phyloP scores from a whole-genome alignment of 768 basidiomycete species.

The Mycena floridula region DNA sequence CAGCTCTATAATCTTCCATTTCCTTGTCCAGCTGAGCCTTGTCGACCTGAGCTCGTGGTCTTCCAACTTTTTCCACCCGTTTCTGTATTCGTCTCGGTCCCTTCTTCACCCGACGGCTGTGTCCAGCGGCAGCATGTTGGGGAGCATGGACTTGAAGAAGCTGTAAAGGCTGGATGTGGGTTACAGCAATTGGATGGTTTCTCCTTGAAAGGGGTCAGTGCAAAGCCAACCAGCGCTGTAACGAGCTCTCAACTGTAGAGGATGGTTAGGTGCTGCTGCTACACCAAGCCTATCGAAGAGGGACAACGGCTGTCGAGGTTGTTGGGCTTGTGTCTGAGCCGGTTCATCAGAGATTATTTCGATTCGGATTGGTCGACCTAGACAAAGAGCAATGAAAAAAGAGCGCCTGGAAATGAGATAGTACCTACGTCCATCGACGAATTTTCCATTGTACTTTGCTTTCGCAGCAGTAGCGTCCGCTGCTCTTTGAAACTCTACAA shows the following conservation, averaged over 20 bases:
- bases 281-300: conserved; percentile 24
- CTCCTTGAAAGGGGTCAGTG: too few relatives aligned
- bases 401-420: conserved; percentile 2
- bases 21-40: conserved; percentile 67
- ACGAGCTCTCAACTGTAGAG: too few relatives aligned
- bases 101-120: conserved; percentile 50
- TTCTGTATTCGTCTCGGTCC: conserved; percentile 74
- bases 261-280: too few relatives aligned
- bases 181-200: too few relatives aligned
- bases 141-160: not conserved
- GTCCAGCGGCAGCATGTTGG: conserved; percentile 14
- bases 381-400: not conserved
- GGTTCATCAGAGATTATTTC: conserved; percentile 50
- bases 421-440: conserved; percentile 61
- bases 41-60: conserved; percentile 10
- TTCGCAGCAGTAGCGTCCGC: conserved; percentile 61
- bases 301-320: conserved; percentile 15
- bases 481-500: conserved; percentile 59
- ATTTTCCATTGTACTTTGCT: conserved; percentile 68
- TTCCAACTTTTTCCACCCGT: conserved; percentile 14
- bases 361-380: conserved; percentile 64
- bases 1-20: conserved; percentile 75
- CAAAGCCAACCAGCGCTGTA: too few relatives aligned
- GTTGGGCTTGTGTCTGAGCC: conserved; percentile 15
- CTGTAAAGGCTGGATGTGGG: too few relatives aligned